A percentile compares a stretch with the other conserved stretches of the same genome.
These are phyloP conservation scores for Cyamopsis tetragonoloba DNA, from an alignment of 306 rosid genomes.

Conservation along the genomic window DNA sequence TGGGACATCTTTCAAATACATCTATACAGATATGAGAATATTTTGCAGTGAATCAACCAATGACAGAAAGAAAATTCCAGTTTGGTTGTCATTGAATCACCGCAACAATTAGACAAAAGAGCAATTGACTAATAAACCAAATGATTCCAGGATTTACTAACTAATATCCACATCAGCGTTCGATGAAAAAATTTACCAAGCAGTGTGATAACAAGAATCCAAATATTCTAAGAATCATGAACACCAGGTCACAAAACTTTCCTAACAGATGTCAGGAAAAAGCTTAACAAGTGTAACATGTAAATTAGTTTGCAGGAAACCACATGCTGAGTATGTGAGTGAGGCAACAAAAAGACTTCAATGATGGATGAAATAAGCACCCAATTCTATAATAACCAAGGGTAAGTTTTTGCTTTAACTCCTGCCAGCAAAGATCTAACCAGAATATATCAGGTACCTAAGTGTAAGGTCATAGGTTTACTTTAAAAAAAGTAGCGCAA, in stretches of 20 bases:
- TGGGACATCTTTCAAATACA: slow-evolving; percentile 15
- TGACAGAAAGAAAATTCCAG: slow-evolving; percentile 3
- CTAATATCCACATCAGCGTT: neutral
- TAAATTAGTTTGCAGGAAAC: neutral
- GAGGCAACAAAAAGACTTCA: neutral
- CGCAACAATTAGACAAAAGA: neutral
- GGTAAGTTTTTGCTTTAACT: neutral
- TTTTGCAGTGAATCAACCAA: neutral
- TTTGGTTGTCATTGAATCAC: slow-evolving; percentile 1
- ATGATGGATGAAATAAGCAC: neutral
- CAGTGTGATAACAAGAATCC: too few relatives aligned
- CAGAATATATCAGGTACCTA: neutral
- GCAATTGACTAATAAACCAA: slow-evolving; percentile 11
- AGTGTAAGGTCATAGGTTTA: neutral
- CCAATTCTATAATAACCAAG: neutral
- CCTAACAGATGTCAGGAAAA: neutral
- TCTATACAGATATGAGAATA: neutral
- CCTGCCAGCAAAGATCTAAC: slow-evolving; percentile 4
- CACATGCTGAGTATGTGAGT: neutral
- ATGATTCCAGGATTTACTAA: slow-evolving; percentile 12
- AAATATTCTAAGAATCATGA: neutral
- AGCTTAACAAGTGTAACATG: neutral
- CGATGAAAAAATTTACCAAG: neutral
- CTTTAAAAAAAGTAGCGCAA: neutral
- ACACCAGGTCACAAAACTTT: neutral